phyloP scores from a whole-genome alignment of 2,329 filamentous ascomycete species.

The Helminthosporium solani region DNA sequence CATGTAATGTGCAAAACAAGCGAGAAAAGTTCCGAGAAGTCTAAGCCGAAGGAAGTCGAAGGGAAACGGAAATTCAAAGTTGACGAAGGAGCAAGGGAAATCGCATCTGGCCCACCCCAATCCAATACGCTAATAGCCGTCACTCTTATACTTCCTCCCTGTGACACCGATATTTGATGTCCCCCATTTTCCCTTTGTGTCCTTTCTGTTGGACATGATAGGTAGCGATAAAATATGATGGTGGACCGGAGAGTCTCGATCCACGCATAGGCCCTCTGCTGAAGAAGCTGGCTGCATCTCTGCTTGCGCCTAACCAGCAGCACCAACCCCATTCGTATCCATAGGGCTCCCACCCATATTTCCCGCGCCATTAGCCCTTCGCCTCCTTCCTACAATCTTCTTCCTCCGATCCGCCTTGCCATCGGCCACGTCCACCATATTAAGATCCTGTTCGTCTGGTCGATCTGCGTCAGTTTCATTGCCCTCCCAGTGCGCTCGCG shows the following conservation, averaged over 20 bases:
- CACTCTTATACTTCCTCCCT: too few species aligned
- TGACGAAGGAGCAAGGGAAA: neutral
- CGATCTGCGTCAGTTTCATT: slow-evolving; percentile 46
- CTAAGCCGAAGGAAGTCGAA: too few species aligned
- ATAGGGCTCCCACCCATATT: slow-evolving; percentile 33
- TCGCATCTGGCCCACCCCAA: neutral
- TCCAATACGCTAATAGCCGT: neutral
- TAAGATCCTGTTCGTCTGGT: slow-evolving; percentile 41
- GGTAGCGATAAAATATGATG: too few species aligned
- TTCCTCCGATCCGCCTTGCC: slow-evolving; percentile 39
- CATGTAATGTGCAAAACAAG: too few species aligned
- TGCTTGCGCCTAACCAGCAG: slow-evolving; percentile 19
- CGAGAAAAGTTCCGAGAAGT: too few species aligned
- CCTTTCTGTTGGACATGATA: too few species aligned
- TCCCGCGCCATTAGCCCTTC: slow-evolving; percentile 34
- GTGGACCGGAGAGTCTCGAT: too few species aligned
- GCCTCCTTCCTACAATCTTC: slow-evolving; percentile 40
- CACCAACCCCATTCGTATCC: slow-evolving; percentile 43
- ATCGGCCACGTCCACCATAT: slow-evolving; percentile 41
- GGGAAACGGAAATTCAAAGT: too few species aligned
- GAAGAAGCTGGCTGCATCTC: neutral
- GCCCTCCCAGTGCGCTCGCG: slow-evolving; percentile 46
- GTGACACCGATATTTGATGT: too few species aligned
- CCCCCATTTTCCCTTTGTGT: too few species aligned
- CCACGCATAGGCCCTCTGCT: too few species aligned